These are phyloP conservation scores for Candida dajiaensis DNA, from an alignment of 805 yeast species.

Conservation along the genomic window DNA sequence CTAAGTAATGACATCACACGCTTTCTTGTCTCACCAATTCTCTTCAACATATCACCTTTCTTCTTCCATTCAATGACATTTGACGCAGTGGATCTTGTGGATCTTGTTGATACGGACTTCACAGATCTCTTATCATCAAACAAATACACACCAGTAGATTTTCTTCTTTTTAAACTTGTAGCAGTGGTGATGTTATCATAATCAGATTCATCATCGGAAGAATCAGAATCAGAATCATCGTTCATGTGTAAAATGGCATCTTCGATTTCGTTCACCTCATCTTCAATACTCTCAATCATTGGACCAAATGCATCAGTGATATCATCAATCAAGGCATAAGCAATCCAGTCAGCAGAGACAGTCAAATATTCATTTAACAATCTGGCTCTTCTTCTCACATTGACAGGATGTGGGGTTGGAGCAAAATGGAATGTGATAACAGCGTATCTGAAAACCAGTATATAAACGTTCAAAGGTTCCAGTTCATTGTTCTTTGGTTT, in stretches of 20 bases:
- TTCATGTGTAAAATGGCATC: constrained; percentile 88
- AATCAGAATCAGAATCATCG: constrained; percentile 34
- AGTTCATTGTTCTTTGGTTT: constrained; percentile 49
- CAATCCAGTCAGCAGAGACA: constrained; percentile 94
- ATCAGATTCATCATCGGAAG: constrained; percentile 26
- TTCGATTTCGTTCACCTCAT: constrained; percentile 91
- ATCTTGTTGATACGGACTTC: constrained; percentile 22
- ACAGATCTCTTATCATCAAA: constrained; percentile 17
- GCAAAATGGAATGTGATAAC: constrained; percentile 88
- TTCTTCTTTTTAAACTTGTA: constrained; percentile 14
- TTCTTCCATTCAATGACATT: constrained; percentile 71
- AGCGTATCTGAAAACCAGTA: constrained; percentile 48
- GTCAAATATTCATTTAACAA: constrained; percentile 80
- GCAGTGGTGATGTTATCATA: constrained; percentile 21
- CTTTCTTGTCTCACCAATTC: constrained; percentile 94
- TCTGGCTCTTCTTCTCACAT: constrained; percentile 90
- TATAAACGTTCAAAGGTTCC: constrained; percentile 83
- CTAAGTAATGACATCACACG: constrained; percentile 87
- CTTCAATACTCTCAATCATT: constrained; percentile 88
- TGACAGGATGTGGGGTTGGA: constrained; percentile 91
- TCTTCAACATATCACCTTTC: constrained; percentile 89
- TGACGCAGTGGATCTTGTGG: constrained; percentile 30
- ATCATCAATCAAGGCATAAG: constrained; percentile 94
- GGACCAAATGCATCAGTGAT: constrained; percentile 98
- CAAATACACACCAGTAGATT: not conserved